Conservation (phyloP, 2,329 filamentous ascomycete species). For the Aureobasidium namibiae region DNA sequence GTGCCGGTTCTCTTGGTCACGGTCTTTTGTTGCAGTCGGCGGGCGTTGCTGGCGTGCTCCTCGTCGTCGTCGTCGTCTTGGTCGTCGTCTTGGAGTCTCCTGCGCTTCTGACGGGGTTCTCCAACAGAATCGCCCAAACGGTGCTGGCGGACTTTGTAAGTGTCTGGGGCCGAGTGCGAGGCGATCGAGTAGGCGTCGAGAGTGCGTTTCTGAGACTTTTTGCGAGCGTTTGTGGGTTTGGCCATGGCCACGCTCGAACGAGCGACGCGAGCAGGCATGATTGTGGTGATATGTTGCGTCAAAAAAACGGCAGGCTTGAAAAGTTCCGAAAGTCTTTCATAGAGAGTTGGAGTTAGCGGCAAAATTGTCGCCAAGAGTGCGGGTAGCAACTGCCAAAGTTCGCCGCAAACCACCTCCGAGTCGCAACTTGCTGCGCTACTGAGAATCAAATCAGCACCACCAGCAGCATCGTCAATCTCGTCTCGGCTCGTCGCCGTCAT, state of each 20-base stretch:
- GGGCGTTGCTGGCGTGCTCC: constrained; percentile 25
- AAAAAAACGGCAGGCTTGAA: no score
- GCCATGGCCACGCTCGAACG: constrained; percentile 25
- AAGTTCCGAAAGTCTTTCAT: neutral
- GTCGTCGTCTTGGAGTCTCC: constrained; percentile 39
- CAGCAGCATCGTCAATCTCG: neutral
- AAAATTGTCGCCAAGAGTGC: neutral
- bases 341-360: constrained; percentile 1
- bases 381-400: neutral
- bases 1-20: constrained; percentile 19
- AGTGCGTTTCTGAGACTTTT: constrained; percentile 45
- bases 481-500: neutral
- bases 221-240: constrained; percentile 26
- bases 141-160: constrained; percentile 45
- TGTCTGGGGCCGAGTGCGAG: constrained; percentile 46
- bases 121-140: constrained; percentile 49
- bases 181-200: constrained; percentile 60
- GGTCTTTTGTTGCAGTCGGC: constrained; percentile 25
- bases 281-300: constrained; percentile 16
- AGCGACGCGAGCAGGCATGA: constrained; percentile 39
- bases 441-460: neutral
- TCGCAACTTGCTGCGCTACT: neutral
- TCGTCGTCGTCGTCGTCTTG: constrained; percentile 43
- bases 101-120: constrained; percentile 35
- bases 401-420: constrained; percentile 13